Evolutionary conservation across 2,329 filamentous ascomycete genomes (phyloP).

Genomic region (Trichoderma pleuroti): DNA sequence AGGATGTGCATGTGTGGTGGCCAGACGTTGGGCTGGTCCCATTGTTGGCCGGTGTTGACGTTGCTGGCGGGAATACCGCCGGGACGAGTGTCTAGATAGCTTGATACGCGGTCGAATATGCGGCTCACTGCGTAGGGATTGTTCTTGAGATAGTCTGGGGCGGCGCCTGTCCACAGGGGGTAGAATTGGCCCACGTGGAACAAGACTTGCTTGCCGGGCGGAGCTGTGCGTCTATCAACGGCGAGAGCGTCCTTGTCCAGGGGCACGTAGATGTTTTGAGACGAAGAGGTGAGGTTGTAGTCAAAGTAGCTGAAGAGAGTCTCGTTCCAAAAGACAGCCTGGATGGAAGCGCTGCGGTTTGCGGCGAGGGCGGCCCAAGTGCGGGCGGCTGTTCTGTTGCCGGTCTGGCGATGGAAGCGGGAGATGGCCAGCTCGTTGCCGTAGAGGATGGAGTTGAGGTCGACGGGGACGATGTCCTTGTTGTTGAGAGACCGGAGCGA

Average conservation of each 20-base stretch:
- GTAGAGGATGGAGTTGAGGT: slow-evolving; percentile 67
- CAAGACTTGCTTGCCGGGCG: slow-evolving; percentile 52
- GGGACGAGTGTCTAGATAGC: slow-evolving; percentile 47
- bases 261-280: slow-evolving; percentile 54
- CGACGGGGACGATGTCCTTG: slow-evolving; percentile 56
- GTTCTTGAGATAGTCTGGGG: slow-evolving; percentile 52
- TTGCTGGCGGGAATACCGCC: slow-evolving; percentile 64
- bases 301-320: slow-evolving; percentile 64
- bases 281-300: slow-evolving; percentile 59
- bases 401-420: slow-evolving; percentile 48
- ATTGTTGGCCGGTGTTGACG: slow-evolving; percentile 59
- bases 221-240: slow-evolving; percentile 40
- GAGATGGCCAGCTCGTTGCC: slow-evolving; percentile 60
- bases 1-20: slow-evolving; percentile 63
- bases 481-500: slow-evolving; percentile 62
- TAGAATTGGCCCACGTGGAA: slow-evolving; percentile 61
- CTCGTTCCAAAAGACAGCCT: slow-evolving; percentile 60
- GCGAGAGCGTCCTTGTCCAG: slow-evolving; percentile 41
- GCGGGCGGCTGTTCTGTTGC: slow-evolving; percentile 48
- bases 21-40: slow-evolving; percentile 70
- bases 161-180: slow-evolving; percentile 67
- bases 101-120: slow-evolving; percentile 51
- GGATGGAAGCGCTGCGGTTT: slow-evolving; percentile 59
- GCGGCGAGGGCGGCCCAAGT: slow-evolving; percentile 49
- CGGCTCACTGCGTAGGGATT: slow-evolving; percentile 56